A percentile compares a stretch with the other conserved stretches of the same genome.
These are phyloP conservation scores for Saccharomyces pastorianus DNA, from an alignment of 1,139 yeast species.

Conservation along the genomic window DNA sequence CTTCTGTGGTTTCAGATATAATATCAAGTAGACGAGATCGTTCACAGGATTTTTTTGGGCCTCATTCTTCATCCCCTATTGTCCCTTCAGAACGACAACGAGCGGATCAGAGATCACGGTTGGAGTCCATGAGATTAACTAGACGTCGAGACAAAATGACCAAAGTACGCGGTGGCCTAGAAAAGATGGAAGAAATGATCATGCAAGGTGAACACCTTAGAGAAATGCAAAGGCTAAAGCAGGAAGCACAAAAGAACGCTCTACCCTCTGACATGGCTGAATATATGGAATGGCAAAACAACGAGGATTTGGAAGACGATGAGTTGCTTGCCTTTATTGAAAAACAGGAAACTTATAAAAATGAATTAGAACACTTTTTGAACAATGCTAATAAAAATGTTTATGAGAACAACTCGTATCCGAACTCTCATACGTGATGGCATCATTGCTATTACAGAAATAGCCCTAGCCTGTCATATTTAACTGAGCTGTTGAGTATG, in stretches of 20 bases:
- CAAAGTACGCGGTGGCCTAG: constrained; percentile 20
- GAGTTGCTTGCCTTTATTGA: constrained; percentile 20
- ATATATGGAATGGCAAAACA: constrained; percentile 14
- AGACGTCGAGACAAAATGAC: constrained; percentile 9
- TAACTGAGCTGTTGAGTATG: neutral
- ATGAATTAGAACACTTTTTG: constrained; percentile 14
- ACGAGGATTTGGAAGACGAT: constrained; percentile 20
- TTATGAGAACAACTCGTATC: neutral
- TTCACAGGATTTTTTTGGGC: neutral
- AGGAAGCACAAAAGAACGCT: constrained; percentile 18
- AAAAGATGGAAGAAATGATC: constrained; percentile 22
- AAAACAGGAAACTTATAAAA: constrained; percentile 17
- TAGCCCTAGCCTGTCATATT: neutral
- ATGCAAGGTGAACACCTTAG: constrained; percentile 17
- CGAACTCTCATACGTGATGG: neutral
- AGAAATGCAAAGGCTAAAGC: constrained; percentile 12
- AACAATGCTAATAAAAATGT: constrained; percentile 6
- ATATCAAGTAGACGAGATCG: constrained; percentile 2
- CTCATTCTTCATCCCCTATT: constrained; percentile 5
- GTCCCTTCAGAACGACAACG: neutral
- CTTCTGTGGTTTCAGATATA: neutral
- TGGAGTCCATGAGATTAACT: constrained; percentile 4
- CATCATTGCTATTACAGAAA: neutral
- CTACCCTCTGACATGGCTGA: constrained; percentile 18
- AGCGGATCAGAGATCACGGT: constrained; percentile 4